Evolutionary conservation across 2,329 filamentous ascomycete species (phyloP), one percentile per base, ranked within the genome.

Genomic region (Metarhizium anisopliae): DNA sequence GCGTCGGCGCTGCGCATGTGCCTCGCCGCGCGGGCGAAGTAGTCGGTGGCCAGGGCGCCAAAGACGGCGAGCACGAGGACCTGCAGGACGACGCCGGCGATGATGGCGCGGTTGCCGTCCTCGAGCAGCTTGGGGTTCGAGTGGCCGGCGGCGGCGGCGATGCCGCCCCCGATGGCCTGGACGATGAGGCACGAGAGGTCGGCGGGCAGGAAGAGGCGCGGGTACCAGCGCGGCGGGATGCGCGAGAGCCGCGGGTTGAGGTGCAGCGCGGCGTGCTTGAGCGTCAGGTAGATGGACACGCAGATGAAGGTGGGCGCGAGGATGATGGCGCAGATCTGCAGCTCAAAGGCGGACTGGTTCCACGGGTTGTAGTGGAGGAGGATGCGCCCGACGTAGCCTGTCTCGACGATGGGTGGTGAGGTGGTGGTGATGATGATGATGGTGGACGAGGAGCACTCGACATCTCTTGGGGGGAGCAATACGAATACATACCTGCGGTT

Each of bases 251-350:
- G 47, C 8, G 79, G 74, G 67, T 71, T 73, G 58, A 82, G 71
- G 50, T 74, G 68, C 38, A 80, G 68, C 56, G 77, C 74, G 60
- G 81, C 67, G 72, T 84, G 82, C 67, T 84, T 83, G 57, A 86
- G 77, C 3, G 80, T 84, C 30, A 86, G 77, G 71, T 86, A 86
- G 67, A 86, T 79, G 63, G 75, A 77, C 60, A 82, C 80, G 68
- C 81, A 83, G 68, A 85, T 73, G 57, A 86, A 75, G 35, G 82
- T 81, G 2, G 80, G 80, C n/a, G 72, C 78, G 52, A 83, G 74
- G 67, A 83, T 79, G 69, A 83, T 80, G 68, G 75, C 72, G 68
- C 76, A 77, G 66, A 85, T 83, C 59, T 84, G 80, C 50, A 79
- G 76, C 66, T 83, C 69, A 69, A 85, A 85, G 57, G 77, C 75